phyloP scores from a whole-genome alignment of 176 grass and related monocot species.

The Olyra latifolia region DNA sequence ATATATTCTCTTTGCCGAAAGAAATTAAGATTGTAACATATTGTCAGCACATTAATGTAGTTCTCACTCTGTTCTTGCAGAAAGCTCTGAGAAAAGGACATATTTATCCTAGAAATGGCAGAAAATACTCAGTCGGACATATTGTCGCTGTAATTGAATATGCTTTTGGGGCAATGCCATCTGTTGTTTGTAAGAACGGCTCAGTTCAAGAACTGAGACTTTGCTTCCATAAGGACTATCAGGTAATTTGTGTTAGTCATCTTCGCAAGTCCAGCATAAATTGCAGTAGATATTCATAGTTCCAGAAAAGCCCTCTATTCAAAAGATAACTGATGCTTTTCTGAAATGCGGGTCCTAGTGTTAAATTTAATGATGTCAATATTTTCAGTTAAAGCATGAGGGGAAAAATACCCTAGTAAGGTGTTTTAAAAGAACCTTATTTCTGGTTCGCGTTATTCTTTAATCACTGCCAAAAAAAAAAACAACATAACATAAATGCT shows the following conservation, averaged over 20 bases:
- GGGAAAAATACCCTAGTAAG: background rate
- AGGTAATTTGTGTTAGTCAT: slow-evolving; percentile 23
- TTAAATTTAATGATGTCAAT: background rate
- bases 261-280: background rate
- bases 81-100: slow-evolving; percentile 40
- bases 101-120: background rate
- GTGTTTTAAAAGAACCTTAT: background rate
- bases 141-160: slow-evolving; percentile 42
- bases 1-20: background rate
- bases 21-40: background rate
- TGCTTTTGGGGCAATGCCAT: slow-evolving; percentile 50
- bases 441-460: background rate
- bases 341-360: background rate
- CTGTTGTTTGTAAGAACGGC: slow-evolving; percentile 43
- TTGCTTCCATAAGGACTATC: slow-evolving; percentile 60
- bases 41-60: background rate
- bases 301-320: background rate
- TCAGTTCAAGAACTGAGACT: slow-evolving; percentile 58
- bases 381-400: background rate
- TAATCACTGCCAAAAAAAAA: background rate
- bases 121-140: slow-evolving; percentile 28
- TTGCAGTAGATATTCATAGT: background rate
- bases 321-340: background rate
- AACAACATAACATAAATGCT: background rate
- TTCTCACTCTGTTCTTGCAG: slow-evolving; percentile 2